A percentile compares a stretch with the other conserved stretches of the same genome.
These are phyloP conservation scores for Rhizopus microsporus DNA, from an alignment of 371 early-diverging fungal species.

Conservation along the genomic window DNA sequence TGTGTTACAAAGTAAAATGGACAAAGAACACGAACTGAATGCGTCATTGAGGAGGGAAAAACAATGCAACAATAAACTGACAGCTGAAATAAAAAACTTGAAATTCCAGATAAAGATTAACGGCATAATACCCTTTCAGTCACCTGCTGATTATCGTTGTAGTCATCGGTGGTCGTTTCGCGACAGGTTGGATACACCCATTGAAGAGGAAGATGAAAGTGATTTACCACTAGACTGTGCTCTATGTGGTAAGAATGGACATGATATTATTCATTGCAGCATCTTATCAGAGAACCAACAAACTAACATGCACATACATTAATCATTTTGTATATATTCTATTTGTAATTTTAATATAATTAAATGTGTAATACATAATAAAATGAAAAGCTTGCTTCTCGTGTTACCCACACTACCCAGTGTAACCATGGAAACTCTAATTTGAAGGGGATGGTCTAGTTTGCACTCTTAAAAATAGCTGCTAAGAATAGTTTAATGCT, in stretches of 20 bases:
- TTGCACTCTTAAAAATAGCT: no score
- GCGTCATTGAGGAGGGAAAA: constrained; percentile 8
- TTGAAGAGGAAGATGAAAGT: constrained; percentile 21
- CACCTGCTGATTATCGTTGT: neutral
- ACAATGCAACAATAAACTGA: constrained; percentile 9
- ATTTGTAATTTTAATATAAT: no score
- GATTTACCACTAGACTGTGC: constrained; percentile 8
- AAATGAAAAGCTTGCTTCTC: no score
- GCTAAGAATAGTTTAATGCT: no score
- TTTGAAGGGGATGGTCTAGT: no score
- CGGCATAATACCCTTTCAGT: neutral
- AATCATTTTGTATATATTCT: no score
- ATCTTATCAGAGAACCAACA: constrained; percentile 5
- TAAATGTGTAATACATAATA: no score
- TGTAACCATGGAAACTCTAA: no score
- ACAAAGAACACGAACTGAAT: constrained; percentile 9
- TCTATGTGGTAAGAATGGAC: constrained; percentile 22
- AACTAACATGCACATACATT: neutral
- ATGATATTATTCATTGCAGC: constrained; percentile 23
- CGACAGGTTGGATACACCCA: constrained; percentile 18
- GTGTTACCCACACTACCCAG: no score
- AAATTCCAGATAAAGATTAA: constrained; percentile 15
- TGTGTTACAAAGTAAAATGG: constrained; percentile 19
- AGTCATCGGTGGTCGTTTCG: constrained; percentile 1
- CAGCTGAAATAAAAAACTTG: constrained; percentile 12